Conservation (phyloP, 2,329 filamentous ascomycete genomes). For the Botryotinia globosa region DNA sequence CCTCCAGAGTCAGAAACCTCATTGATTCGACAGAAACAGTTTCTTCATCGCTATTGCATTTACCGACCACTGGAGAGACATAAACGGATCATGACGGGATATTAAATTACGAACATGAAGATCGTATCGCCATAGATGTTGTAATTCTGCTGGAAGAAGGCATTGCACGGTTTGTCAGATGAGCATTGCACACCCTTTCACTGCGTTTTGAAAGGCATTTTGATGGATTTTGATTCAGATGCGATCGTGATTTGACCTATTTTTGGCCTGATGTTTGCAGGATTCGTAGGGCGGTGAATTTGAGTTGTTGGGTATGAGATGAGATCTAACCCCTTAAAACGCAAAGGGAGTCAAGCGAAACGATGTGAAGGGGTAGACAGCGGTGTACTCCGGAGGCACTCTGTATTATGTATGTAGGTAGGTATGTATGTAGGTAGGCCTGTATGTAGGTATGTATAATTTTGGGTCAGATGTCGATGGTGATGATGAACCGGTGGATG, state of each 20-base stretch:
- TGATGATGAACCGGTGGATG: slow-evolving; percentile 5
- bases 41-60: not conserved
- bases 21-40: not conserved
- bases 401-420: not conserved
- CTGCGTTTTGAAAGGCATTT: not conserved
- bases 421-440: not conserved
- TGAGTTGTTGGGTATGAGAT: not conserved
- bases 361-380: not conserved
- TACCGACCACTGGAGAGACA: not conserved
- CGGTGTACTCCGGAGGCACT: not conserved
- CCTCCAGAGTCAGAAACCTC: not conserved
- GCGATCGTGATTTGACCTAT: not conserved
- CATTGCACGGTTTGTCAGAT: not conserved
- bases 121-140: slow-evolving; percentile 6
- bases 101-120: slow-evolving; percentile 7
- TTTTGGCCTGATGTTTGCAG: not conserved
- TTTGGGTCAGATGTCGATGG: not conserved
- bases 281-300: not conserved
- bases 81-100: not conserved
- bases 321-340: not conserved
- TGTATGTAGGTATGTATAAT: not conserved
- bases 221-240: slow-evolving; percentile 4
- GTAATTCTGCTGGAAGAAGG: not conserved
- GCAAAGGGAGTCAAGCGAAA: not conserved
- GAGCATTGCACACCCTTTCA: not conserved